These are phyloP conservation scores for Scopulariopsis brevicaulis DNA, from an alignment of 2,329 filamentous ascomycete genomes.

Conservation along the genomic window DNA sequence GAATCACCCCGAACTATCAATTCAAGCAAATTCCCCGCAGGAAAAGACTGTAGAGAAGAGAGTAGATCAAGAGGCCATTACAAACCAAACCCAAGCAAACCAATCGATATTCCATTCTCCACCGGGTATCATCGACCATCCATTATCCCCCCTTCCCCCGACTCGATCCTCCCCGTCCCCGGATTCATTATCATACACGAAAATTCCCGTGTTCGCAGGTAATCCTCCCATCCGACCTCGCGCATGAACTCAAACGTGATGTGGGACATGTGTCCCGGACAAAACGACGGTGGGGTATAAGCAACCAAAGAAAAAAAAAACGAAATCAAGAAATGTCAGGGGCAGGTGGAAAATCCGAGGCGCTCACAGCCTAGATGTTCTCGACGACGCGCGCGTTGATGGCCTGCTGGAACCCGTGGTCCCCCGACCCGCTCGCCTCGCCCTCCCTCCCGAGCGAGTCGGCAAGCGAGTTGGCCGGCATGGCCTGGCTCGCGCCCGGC, in stretches of 20 bases:
- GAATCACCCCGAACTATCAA: too few relatives aligned
- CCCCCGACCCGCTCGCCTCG: constrained; percentile 31
- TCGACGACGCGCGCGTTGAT: constrained; percentile 76
- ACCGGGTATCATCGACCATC: background rate
- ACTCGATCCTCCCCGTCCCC: background rate
- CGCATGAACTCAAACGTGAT: background rate
- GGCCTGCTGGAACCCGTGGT: constrained; percentile 61
- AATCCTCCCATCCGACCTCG: background rate
- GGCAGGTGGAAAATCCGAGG: background rate
- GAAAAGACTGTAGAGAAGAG: background rate
- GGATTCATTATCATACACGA: background rate
- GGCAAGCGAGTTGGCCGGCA: constrained; percentile 34
- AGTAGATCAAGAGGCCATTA: background rate
- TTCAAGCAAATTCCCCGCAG: background rate
- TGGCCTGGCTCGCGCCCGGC: constrained; percentile 45
- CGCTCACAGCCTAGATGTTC: constrained; percentile 51
- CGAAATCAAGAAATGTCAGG: background rate
- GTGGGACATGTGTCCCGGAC: background rate
- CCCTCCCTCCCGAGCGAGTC: constrained; percentile 15
- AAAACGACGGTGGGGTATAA: background rate
- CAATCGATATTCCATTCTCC: background rate
- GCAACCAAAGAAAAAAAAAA: background rate
- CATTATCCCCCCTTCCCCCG: background rate
- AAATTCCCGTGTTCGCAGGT: background rate
- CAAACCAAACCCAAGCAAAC: too few relatives aligned